Conservation (phyloP, 169 alveolate genomes). For the Eimeria sp. region DNA sequence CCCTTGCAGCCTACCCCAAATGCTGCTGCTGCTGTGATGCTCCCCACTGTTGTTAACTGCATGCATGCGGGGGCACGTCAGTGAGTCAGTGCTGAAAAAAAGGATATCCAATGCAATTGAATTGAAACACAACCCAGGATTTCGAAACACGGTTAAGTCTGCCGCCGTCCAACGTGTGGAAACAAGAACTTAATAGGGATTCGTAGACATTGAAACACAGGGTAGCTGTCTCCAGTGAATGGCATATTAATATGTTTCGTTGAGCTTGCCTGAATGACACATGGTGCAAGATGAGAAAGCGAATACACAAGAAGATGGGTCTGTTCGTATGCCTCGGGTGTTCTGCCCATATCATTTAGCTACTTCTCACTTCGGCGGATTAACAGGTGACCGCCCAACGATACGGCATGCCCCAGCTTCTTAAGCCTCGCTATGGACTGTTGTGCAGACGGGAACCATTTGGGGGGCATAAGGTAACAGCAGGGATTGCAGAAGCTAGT, state of each 20-base stretch:
- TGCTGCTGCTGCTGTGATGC: neutral
- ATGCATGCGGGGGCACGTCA: neutral
- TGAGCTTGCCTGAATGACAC: neutral
- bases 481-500: neutral
- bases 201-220: neutral
- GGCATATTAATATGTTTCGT: too few relatives aligned
- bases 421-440: neutral
- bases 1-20: neutral
- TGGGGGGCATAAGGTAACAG: neutral
- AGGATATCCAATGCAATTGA: neutral
- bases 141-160: neutral
- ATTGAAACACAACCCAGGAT: neutral
- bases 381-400: neutral
- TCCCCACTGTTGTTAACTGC: neutral
- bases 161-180: neutral
- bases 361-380: neutral
- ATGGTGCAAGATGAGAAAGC: neutral
- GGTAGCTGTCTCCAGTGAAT: too few relatives aligned
- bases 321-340: neutral
- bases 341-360: neutral
- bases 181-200: neutral
- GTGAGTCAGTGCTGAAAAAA: neutral
- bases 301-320: neutral
- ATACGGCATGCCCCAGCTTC: neutral
- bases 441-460: neutral